Conservation (phyloP, 352 stramenopile genomes). For the Pythium folliculosum region DNA sequence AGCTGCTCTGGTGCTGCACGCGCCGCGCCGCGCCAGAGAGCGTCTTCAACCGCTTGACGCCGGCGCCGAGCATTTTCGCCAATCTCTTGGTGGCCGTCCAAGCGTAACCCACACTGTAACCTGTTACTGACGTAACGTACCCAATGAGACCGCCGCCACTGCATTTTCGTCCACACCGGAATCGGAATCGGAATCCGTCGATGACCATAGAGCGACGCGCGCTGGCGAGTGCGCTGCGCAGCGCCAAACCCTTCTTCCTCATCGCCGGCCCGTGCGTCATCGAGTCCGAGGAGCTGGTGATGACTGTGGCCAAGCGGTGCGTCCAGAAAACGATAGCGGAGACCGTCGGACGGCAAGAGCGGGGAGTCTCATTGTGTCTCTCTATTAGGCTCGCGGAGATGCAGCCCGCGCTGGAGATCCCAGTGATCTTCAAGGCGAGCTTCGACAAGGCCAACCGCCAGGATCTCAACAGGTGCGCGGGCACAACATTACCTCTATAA, state of each 20-base stretch:
- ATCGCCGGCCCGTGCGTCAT: conserved; percentile 84
- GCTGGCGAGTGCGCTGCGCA: conserved; percentile 54
- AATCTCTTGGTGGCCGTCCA: neutral
- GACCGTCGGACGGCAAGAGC: neutral
- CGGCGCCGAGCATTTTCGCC: conserved; percentile 17
- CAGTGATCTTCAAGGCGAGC: conserved; percentile 88
- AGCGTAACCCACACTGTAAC: conserved; percentile 2
- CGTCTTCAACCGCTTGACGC: conserved; percentile 29
- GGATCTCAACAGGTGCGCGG: conserved; percentile 50
- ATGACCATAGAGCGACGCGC: conserved; percentile 43
- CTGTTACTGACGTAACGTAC: neutral
- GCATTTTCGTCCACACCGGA: neutral
- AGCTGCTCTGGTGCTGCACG: conserved; percentile 7
- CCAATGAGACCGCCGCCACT: neutral
- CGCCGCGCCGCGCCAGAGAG: conserved; percentile 20
- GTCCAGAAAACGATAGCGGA: neutral
- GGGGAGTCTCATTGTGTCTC: neutral
- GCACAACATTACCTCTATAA: neutral
- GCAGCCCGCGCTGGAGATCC: conserved; percentile 61
- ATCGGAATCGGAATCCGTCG: neutral
- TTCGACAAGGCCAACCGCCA: conserved; percentile 91
- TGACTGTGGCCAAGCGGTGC: conserved; percentile 71
- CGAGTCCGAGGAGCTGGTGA: conserved; percentile 66
- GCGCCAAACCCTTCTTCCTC: conserved; percentile 78
- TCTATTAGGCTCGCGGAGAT: conserved; percentile 51